Percentiles rank a stretch among this genome's conserved stretches.
These are phyloP conservation scores for Trypanosomatidae sp. DNA, from an alignment of 208 protist species.

Conservation along the genomic window DNA sequence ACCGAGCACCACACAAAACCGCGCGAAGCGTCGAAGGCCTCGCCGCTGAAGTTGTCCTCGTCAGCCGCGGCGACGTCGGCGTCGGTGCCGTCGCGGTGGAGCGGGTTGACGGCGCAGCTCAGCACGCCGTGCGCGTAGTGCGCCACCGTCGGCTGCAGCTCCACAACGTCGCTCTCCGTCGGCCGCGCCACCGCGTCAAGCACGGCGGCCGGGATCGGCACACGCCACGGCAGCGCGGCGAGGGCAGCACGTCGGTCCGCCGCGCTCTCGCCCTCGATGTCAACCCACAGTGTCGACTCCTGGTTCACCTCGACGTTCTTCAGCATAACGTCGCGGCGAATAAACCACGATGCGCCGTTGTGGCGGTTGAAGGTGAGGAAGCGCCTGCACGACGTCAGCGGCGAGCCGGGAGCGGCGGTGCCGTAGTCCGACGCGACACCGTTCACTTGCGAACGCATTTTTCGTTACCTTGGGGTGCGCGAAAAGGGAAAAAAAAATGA, in stretches of 20 bases:
- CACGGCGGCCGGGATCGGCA: slow-evolving; percentile 39
- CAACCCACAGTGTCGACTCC: slow-evolving; percentile 48
- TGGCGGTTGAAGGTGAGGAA: slow-evolving; percentile 31
- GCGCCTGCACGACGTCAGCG: too few relatives aligned
- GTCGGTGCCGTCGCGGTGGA: too few relatives aligned
- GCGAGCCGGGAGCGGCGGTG: too few relatives aligned
- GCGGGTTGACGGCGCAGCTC: slow-evolving; percentile 62
- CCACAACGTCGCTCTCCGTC: slow-evolving; percentile 62
- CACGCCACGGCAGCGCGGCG: slow-evolving; percentile 29
- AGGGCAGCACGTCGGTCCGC: slow-evolving; percentile 39
- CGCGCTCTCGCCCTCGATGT: slow-evolving; percentile 38
- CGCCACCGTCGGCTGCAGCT: slow-evolving; percentile 51
- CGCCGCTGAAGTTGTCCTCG: slow-evolving; percentile 24
- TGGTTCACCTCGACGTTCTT: slow-evolving; percentile 28
- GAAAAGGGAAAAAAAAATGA: too few relatives aligned
- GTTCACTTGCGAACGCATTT: too few relatives aligned
- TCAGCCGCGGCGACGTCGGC: slow-evolving; percentile 52
- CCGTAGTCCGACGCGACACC: too few relatives aligned
- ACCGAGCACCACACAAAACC: slow-evolving; percentile 60
- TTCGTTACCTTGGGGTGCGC: too few relatives aligned
- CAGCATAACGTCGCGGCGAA: slow-evolving; percentile 16
- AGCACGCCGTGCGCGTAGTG: slow-evolving; percentile 57
- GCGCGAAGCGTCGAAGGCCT: slow-evolving; percentile 34
- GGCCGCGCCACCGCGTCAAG: slow-evolving; percentile 49
- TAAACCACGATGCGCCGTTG: slow-evolving; percentile 24